Evolutionary conservation across 2,329 filamentous ascomycete genomes (phyloP).

Genomic region (Didymella sp.): DNA sequence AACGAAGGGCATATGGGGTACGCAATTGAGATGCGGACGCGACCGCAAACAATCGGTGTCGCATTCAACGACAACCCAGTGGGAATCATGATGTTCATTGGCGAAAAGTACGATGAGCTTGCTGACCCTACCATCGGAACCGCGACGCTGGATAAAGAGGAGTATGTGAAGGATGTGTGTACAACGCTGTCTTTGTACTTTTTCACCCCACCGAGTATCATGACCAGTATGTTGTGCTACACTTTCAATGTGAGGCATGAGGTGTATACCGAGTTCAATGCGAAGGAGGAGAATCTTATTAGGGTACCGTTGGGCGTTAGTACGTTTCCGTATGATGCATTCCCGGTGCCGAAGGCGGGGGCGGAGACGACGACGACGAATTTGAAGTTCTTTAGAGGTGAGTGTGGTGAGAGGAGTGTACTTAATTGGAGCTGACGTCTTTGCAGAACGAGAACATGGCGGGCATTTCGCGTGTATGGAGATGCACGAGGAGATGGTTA

Average conservation of each 20-base stretch:
- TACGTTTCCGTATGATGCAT: constrained; percentile 49
- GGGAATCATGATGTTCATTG: constrained; percentile 55
- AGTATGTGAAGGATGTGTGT: constrained; percentile 41
- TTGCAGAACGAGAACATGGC: constrained; percentile 28
- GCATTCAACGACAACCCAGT: constrained; percentile 54
- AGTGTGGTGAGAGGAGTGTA: neutral
- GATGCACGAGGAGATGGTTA: constrained; percentile 33
- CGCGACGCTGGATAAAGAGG: constrained; percentile 39
- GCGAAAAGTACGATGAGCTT: constrained; percentile 54
- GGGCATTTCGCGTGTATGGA: constrained; percentile 41
- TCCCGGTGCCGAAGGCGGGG: constrained; percentile 43
- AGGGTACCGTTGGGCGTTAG: constrained; percentile 50
- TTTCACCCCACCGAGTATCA: constrained; percentile 48
- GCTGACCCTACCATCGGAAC: constrained; percentile 40
- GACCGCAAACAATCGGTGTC: constrained; percentile 54
- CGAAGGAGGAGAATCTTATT: constrained; percentile 47
- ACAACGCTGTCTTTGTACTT: constrained; percentile 46
- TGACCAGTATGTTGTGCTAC: constrained; percentile 49
- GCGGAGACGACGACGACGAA: constrained; percentile 50
- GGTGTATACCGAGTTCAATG: constrained; percentile 48
- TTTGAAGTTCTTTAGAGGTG: constrained; percentile 46
- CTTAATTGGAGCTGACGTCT: constrained; percentile 5
- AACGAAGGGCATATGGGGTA: constrained; percentile 52
- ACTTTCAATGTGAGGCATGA: constrained; percentile 49
- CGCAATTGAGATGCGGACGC: constrained; percentile 52